Conservation (phyloP, 306 rosid genomes). For the Glycine soja region DNA sequence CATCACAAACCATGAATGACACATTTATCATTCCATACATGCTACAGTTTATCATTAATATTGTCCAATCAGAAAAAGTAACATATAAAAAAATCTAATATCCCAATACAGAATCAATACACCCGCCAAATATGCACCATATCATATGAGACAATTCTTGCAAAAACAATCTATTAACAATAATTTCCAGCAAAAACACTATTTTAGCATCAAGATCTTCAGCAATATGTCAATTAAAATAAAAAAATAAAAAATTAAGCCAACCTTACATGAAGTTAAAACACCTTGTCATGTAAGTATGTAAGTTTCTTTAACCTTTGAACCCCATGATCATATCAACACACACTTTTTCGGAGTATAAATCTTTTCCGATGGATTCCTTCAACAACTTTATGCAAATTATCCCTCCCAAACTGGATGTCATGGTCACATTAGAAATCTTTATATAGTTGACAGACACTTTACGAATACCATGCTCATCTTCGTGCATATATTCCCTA, state of each 20-base stretch:
- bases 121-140: conserved; percentile 9
- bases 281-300: conserved; percentile 43
- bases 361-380: conserved; percentile 65
- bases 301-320: conserved; percentile 34
- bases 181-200: neutral
- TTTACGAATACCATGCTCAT: conserved; percentile 51
- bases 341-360: conserved; percentile 53
- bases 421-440: conserved; percentile 52
- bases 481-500: conserved; percentile 78
- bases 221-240: neutral
- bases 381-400: conserved; percentile 59
- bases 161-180: conserved; percentile 19
- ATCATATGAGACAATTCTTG: neutral
- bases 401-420: conserved; percentile 52
- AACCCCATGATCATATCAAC: conserved; percentile 49
- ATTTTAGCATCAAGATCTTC: conserved; percentile 29
- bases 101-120: conserved; percentile 16
- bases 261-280: conserved; percentile 32
- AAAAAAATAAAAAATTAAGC: conserved; percentile 26
- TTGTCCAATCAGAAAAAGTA: conserved; percentile 27
- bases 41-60: neutral
- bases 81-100: neutral
- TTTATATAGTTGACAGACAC: conserved; percentile 65
- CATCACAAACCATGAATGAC: conserved; percentile 10
- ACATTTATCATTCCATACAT: neutral